Evolutionary conservation across 2,329 filamentous ascomycete genomes (phyloP), one percentile per base, ranked within the genome.

Genomic region (Aspergillus sp.): DNA sequence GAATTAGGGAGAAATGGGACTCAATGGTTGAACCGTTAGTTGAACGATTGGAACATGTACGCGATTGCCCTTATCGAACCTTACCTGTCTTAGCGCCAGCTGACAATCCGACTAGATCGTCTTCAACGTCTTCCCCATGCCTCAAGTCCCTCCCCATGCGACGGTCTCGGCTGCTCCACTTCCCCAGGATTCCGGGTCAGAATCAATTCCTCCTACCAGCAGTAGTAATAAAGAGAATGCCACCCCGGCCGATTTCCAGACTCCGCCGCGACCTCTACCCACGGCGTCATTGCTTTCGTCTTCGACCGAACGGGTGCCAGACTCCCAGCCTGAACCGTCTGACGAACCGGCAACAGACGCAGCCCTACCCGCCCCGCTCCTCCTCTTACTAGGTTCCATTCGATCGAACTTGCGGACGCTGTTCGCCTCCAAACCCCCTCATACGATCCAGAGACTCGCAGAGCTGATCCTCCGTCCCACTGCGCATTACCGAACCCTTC

Each of bases 361-460:
- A 51, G 56, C 80, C 18, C 81, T 93, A 14, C 89, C 90, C 2
- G 81, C 82, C 7, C 87, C 88, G 63, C 80, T 94, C 53, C 77
- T 82, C 58, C 81, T 83, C 56, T 85, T 91, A 71, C 77, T 91
- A 51, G 73, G 76, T 60, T 85, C 85, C 58, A 88, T 91, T 55
- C 73, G 77, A 63, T 73, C 72, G 16, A 87, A 88, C 16, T 80
- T 96, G 45, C 81, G 77, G 53, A 81, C 80, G 2, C 85, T 84
- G 65, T 99, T 99, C 75, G 73, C 85, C 22, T 80, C 81, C 3
- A 85, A 90, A 67, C 94, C 95, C 1, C 95, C 95, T 0, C 92
- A 98, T 74, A 98, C 95, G 3, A 85, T 97, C 62, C 95, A 99
- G 77, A 90, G 95, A 45, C 84, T 99, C 22, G 87, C 92, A 22